Percentiles rank a stretch among this genome's conserved stretches.
Conservation (phyloP, 441 rosid genomes). For the Aleurites moluccanus region DNA sequence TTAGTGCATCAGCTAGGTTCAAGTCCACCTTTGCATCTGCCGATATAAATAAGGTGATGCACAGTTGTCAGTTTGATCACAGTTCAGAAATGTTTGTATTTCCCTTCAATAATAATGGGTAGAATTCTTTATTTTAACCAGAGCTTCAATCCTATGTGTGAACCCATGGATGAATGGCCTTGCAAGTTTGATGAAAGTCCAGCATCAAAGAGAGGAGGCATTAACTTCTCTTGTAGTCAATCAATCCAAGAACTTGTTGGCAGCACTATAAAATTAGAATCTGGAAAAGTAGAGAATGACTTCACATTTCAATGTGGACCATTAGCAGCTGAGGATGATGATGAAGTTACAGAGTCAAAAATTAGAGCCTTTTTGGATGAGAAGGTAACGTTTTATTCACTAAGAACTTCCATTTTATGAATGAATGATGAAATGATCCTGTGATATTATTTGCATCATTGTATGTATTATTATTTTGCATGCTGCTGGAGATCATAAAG, state of each 20-base stretch:
- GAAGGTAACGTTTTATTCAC: slow-evolving; percentile 52
- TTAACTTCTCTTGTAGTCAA: slow-evolving; percentile 41
- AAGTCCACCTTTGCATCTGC: slow-evolving; percentile 51
- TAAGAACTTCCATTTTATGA: slow-evolving; percentile 1
- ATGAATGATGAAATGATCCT: slow-evolving; percentile 1
- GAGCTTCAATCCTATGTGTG: slow-evolving; percentile 91
- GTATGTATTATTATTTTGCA: neutral
- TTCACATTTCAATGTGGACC: slow-evolving; percentile 52
- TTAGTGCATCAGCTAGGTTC: slow-evolving; percentile 48
- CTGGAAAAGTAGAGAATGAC: slow-evolving; percentile 37
- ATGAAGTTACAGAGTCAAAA: slow-evolving; percentile 90
- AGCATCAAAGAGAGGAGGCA: slow-evolving; percentile 37
- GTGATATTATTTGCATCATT: no score
- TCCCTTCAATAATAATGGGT: slow-evolving; percentile 11
- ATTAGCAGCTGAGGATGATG: slow-evolving; percentile 69
- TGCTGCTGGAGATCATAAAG: neutral
- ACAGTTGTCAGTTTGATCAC: slow-evolving; percentile 17
- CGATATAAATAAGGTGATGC: slow-evolving; percentile 66
- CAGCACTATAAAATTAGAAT: slow-evolving; percentile 37
- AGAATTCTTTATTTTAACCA: slow-evolving; percentile 37
- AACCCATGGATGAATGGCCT: slow-evolving; percentile 54
- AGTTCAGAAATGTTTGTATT: slow-evolving; percentile 20
- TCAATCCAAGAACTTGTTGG: slow-evolving; percentile 29
- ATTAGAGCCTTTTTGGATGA: slow-evolving; percentile 87
- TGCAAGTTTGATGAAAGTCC: slow-evolving; percentile 52